These are phyloP conservation scores for Melaleuca alternifolia DNA, from an alignment of 345 rosid genomes.

Conservation along the genomic window DNA sequence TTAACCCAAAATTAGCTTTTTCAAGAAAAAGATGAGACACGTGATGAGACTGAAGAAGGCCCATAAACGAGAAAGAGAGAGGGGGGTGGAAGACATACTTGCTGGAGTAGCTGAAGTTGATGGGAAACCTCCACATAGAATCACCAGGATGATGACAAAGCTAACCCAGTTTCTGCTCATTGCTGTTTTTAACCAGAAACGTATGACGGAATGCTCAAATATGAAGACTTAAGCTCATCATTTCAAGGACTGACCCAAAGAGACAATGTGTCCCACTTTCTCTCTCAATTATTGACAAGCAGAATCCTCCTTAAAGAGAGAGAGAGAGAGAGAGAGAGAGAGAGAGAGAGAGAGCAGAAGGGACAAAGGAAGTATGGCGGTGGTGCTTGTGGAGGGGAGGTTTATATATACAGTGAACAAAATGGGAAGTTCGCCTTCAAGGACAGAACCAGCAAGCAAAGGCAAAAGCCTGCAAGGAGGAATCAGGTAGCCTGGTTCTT, in stretches of 20 bases:
- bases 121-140: conserved; percentile 44
- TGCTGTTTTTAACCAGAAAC: neutral
- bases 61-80: neutral
- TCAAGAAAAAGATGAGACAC: neutral
- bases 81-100: conserved; percentile 31
- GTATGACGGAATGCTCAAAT: neutral
- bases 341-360: conserved; percentile 2
- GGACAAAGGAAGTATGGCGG: conserved; percentile 1
- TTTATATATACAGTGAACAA: neutral
- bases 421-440: neutral
- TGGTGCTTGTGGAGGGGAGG: conserved; percentile 1
- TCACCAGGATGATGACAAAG: conserved; percentile 25
- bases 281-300: neutral
- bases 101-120: conserved; percentile 73
- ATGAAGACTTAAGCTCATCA: conserved; percentile 11
- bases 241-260: neutral
- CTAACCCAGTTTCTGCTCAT: conserved; percentile 19
- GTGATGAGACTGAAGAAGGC: neutral
- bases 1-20: neutral
- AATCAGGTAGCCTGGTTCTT: conserved; percentile 10
- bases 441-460: conserved; percentile 4
- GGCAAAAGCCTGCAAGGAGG: conserved; percentile 1
- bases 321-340: neutral
- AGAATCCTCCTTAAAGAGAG: conserved; percentile 6
- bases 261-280: neutral